A percentile compares a stretch with the other conserved stretches of the same genome.
Evolutionary conservation across 179 eudicot species (phyloP).

Genomic region (Gypsophila paniculata): DNA sequence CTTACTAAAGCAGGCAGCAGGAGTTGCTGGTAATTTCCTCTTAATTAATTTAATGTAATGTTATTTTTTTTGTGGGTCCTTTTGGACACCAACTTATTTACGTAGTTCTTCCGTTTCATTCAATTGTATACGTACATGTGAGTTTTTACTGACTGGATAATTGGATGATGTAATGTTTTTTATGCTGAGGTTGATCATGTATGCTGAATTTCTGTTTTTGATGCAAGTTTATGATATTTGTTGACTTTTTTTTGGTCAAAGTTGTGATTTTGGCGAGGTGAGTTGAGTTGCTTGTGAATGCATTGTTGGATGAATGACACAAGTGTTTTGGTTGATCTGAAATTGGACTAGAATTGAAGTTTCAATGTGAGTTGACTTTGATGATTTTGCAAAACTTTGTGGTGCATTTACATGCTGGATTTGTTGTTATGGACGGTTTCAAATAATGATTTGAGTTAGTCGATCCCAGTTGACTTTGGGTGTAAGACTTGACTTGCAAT

Average conservation of each 20-base stretch:
- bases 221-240: constrained; percentile 5
- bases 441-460: no score
- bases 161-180: not conserved
- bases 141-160: not conserved
- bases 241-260: not conserved
- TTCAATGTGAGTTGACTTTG: constrained; percentile 1
- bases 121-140: not conserved
- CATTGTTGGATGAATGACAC: not conserved
- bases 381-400: not conserved
- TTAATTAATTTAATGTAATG: no score
- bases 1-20: constrained; percentile 55
- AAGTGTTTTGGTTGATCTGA: not conserved
- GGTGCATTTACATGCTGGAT: not conserved
- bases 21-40: no score
- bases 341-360: not conserved
- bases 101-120: no score
- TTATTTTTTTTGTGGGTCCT: not conserved
- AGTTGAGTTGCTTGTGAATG: constrained; percentile 6
- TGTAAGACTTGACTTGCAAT: no score
- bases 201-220: not conserved
- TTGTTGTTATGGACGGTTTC: no score
- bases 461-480: no score
- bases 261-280: not conserved
- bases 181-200: not conserved
- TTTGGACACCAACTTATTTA: no score